Percentiles rank a stretch among this genome's conserved stretches.
Conservation (phyloP, 208 protist species). For the Baffinella frigidus region DNA sequence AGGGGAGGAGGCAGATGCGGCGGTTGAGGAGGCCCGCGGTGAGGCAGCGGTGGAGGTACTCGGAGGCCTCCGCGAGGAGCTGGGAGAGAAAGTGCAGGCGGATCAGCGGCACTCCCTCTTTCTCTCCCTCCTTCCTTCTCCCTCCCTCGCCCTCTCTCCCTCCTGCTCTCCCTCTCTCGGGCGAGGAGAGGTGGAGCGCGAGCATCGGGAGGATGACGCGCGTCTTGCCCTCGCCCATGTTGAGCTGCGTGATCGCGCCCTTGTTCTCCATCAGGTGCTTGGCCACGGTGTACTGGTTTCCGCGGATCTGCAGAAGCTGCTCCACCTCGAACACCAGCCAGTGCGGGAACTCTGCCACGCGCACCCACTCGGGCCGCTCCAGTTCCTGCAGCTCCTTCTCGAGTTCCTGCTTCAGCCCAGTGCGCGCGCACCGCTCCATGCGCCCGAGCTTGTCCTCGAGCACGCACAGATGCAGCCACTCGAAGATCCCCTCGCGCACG, state of each 20-base stretch:
- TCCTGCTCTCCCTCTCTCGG: too few relatives aligned
- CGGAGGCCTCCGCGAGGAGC: conserved; percentile 55
- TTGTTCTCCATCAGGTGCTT: background rate
- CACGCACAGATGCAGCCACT: conserved; percentile 34
- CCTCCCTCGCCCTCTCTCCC: too few relatives aligned
- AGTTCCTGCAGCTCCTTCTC: background rate
- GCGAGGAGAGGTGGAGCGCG: conserved; percentile 9
- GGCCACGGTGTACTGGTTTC: background rate
- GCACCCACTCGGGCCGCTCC: too few relatives aligned
- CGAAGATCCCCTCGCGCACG: background rate
- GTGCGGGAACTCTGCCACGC: background rate
- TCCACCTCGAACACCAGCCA: conserved; percentile 56
- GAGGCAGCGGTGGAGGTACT: conserved; percentile 62
- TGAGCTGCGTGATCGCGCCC: conserved; percentile 20
- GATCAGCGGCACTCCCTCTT: too few relatives aligned
- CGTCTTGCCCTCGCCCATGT: conserved; percentile 66
- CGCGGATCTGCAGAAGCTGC: background rate
- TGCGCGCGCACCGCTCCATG: background rate
- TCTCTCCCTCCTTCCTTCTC: too few relatives aligned
- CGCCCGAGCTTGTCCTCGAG: conserved; percentile 32
- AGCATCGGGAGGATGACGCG: conserved; percentile 71
- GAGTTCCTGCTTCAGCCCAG: background rate
- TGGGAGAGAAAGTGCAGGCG: conserved; percentile 64
- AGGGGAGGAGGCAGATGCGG: conserved; percentile 12
- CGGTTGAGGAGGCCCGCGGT: conserved; percentile 50